Evolutionary conservation across 495 filamentous ascomycete genomes (phyloP), one percentile per base, ranked within the genome.

Genomic region (Aspergillus cavernicola): DNA sequence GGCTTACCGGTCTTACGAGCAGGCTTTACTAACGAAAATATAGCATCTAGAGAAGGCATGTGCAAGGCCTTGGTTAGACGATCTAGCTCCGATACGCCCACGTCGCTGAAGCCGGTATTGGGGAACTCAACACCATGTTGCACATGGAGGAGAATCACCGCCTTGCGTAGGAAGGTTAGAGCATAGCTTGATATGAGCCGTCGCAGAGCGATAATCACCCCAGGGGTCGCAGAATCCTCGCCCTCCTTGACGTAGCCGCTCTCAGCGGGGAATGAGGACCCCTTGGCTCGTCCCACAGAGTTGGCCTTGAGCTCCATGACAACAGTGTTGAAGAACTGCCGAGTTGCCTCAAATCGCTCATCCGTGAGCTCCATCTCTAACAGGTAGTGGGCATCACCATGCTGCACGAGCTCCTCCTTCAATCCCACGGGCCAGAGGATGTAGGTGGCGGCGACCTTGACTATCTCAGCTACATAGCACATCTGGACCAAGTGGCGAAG

Each of bases 401-500:
- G 57, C 9, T 59, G 53, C 5, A 63, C 53, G 13, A 77, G 42
- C 42, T 74, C 71, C 26, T 74, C 69, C 56, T 73, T 73, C 45
- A 77, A 55, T 1, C 66, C 70, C 2, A 69, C 45, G 9, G 71
- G 73, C 66, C 71, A 75, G 19, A 77, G 63, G 18, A 74, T 69
- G 52, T 69, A 77, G 10, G 74, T 75, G 11, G 68, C 66, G 28
- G 70, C 67, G 8, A 90, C 87, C 69, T 95, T 93, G 37, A 91
- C 84, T 37, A 97, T 81, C 69, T 99, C 92, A 23, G 89, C 89
- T 32, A 95, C 77, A 63, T 95, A 97, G 73, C 93, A 97, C 50
- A 97, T 79, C 11, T 87, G 87, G 24, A 97, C 71, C 13, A 97
- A 61, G 69, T 96, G 89, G 53, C 87, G 81, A 26, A 95, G 82